Conservation (phyloP, 2,329 filamentous ascomycete genomes). For the Sclerotinia borealis region DNA sequence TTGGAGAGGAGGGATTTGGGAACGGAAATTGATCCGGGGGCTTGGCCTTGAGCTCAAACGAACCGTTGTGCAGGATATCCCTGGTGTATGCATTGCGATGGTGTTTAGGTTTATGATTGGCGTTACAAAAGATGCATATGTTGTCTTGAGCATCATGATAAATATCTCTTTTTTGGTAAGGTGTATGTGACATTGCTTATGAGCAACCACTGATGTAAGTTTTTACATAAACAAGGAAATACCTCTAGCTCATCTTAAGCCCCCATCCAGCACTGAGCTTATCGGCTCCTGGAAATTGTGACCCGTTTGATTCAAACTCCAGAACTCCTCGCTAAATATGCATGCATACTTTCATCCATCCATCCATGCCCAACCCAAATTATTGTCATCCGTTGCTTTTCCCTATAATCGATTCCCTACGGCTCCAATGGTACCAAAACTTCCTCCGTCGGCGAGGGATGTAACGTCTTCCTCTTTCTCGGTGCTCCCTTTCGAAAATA, state of each 20-base stretch:
- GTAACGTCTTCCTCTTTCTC: constrained; percentile 19
- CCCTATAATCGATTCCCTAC: not conserved
- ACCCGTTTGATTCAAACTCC: not conserved
- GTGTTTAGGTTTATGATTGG: constrained; percentile 12
- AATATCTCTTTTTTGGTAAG: not conserved
- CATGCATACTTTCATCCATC: not conserved
- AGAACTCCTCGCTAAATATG: constrained; percentile 5
- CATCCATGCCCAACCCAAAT: not conserved
- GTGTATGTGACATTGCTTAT: not conserved
- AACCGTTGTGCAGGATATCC: constrained; percentile 4
- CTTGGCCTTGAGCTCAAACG: constrained; percentile 23
- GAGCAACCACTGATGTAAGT: not conserved
- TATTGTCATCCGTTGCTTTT: not conserved
- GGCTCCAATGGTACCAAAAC: constrained; percentile 5
- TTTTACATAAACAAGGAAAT: not conserved
- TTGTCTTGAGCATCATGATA: not conserved
- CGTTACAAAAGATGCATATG: not conserved
- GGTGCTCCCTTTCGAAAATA: constrained; percentile 42
- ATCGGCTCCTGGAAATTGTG: not conserved
- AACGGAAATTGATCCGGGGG: constrained; percentile 60
- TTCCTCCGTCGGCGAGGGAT: not conserved
- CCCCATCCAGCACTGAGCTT: not conserved
- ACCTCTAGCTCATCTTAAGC: not conserved
- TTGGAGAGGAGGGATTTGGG: constrained; percentile 77
- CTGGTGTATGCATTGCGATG: constrained; percentile 16